Evolutionary conservation across 768 basidiomycete genomes (phyloP).

Genomic region (Tulasnella calospora): DNA sequence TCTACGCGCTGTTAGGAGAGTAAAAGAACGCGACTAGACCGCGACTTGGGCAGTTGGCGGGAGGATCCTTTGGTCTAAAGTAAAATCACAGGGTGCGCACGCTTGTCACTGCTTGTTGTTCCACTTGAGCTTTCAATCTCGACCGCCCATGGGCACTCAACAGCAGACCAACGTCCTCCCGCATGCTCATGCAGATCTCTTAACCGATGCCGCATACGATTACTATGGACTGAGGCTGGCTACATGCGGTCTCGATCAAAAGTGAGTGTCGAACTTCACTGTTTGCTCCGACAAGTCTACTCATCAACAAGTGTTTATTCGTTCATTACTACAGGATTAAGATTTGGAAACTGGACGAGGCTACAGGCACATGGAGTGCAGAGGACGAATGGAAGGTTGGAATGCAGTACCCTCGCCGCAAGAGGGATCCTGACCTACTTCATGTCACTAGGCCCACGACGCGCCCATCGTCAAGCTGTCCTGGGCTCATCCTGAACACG

Average conservation of each 20-base stretch:
- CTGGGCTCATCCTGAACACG: constrained; percentile 94
- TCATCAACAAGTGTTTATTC: constrained; percentile 25
- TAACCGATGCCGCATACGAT: constrained; percentile 84
- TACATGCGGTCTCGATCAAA: constrained; percentile 77
- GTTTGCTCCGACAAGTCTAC: constrained; percentile 27
- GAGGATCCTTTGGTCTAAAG: not conserved
- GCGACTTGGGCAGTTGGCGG: not conserved
- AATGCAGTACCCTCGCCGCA: not conserved
- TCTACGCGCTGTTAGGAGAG: not conserved
- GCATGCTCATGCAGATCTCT: constrained; percentile 68
- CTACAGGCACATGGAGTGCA: constrained; percentile 64
- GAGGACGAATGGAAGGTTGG: constrained; percentile 90
- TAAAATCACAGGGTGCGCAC: not conserved
- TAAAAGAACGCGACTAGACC: not conserved
- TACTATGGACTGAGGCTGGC: constrained; percentile 82
- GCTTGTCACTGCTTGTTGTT: not conserved
- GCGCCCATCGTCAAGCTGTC: constrained; percentile 76
- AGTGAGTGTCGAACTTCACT: constrained; percentile 40
- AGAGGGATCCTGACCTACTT: not conserved
- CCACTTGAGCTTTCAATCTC: not conserved
- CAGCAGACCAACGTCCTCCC: constrained; percentile 25
- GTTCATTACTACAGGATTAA: constrained; percentile 56
- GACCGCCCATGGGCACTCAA: constrained; percentile 13
- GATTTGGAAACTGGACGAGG: constrained; percentile 74
- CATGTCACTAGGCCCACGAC: constrained; percentile 75